Base-by-base conservation (phyloP, 1,284 basidiomycete genomes). In the Schizophyllum amplum region DNA sequence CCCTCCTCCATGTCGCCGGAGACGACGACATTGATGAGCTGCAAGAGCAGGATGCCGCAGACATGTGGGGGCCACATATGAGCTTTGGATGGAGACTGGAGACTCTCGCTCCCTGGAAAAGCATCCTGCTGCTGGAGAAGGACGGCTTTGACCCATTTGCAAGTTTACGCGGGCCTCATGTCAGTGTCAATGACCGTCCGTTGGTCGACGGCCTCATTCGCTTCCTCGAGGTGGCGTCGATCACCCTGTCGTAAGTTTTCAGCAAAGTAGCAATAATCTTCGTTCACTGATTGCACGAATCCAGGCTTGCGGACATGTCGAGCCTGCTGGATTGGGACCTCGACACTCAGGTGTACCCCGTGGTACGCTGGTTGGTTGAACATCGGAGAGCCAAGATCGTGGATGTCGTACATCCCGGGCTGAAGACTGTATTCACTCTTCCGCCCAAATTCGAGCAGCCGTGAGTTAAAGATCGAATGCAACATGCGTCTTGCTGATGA, bases 71-170 rank as follows among this genome's bases (percentile, higher is more conserved):
- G n/a, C 75, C 75, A 24, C 84, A 86, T 53, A 76, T 89, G 71
- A 77, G 68, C 63, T 75, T 82, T 59, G 87, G 86, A 1, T 89
- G 87, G 84, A 76, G 79, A 47, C 73, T 91, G 1, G 87, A 88
- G 5, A 73, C 81, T 9, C 75, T 98, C 9, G 79, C 85, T n/a
- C 94, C 95, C 3, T 98, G 95, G 95, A 94, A 96, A 69, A 91
- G 92, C 25, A 69, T 98, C 20, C 72, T 98, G 4, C 77, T 94
- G 22, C 69, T 97, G 25, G 86, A 90, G 61, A 59, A 58, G 5
- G 79, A 79, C 46, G 81, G 81, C 23, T 72, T 86, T 51, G 83
- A 87, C 60, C 77, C 83, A 1, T 80, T 86, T 59, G 76, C 81
- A 64, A 83, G 80, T 57, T 68, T 85, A 48, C 75, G 78, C 60